A percentile compares a stretch with the other conserved stretches of the same genome.
Evolutionary conservation across 805 yeast species (phyloP).

Genomic region (Metschnikowia matae): DNA sequence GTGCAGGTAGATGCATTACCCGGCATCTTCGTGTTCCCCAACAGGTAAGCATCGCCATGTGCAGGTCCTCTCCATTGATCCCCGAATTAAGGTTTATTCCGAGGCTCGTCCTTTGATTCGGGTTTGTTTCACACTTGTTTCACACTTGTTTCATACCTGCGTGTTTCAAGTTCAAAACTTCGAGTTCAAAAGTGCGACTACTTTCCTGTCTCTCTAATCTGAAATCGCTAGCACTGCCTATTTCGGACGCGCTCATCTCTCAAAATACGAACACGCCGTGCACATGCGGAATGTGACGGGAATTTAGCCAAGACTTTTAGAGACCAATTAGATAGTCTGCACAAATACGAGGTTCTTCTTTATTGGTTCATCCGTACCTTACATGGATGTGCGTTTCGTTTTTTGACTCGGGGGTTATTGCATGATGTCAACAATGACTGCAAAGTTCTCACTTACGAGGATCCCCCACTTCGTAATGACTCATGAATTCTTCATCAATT

Average conservation of each 20-base stretch:
- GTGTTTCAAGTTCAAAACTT: not conserved
- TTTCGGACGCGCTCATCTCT: not conserved
- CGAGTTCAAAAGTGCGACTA: not conserved
- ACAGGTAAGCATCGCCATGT: too few species aligned
- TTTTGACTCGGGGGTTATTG: not conserved
- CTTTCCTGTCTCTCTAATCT: too few species aligned
- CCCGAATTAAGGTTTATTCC: too few species aligned
- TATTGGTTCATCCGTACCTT: not conserved
- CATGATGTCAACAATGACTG: conserved; percentile 21
- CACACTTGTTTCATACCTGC: not conserved
- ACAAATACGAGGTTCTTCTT: not conserved
- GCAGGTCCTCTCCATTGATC: not conserved
- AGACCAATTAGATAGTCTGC: not conserved
- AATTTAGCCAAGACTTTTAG: not conserved
- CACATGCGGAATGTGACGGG: not conserved
- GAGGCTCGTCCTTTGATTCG: too few species aligned
- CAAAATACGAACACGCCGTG: not conserved
- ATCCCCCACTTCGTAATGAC: not conserved
- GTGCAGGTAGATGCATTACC: not conserved
- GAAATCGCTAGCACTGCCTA: not conserved
- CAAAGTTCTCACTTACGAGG: conserved; percentile 5
- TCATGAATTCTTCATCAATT: too few species aligned
- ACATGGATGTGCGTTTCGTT: not conserved
- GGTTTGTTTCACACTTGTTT: too few species aligned
- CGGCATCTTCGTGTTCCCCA: not conserved